A percentile compares a stretch with the other conserved stretches of the same genome.
Evolutionary conservation across 371 early-diverging fungal species (phyloP).

Genomic region (Mortierella sp.): DNA sequence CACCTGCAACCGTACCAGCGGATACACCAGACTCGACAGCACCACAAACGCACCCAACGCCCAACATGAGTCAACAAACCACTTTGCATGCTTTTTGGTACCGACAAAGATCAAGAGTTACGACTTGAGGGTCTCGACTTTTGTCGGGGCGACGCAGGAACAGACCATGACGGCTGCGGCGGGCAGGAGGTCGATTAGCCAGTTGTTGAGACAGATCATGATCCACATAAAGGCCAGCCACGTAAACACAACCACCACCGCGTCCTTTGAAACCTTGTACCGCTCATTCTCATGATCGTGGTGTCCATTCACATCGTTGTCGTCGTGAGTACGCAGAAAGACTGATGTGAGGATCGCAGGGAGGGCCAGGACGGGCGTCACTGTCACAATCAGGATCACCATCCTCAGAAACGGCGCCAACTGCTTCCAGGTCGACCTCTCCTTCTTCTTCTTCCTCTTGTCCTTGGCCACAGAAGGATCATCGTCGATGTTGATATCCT

Average conservation of each 20-base stretch:
- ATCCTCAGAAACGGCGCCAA: slow-evolving; percentile 47
- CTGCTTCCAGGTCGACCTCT: slow-evolving; percentile 23
- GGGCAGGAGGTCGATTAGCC: slow-evolving; percentile 54
- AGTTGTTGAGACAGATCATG: slow-evolving; percentile 45
- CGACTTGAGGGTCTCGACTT: too few relatives aligned
- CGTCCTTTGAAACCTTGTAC: too few relatives aligned
- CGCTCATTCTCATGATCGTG: too few relatives aligned
- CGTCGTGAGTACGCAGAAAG: too few relatives aligned
- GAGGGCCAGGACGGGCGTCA: slow-evolving; percentile 45
- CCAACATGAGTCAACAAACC: slow-evolving; percentile 46
- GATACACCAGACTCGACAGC: slow-evolving; percentile 25
- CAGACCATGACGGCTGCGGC: too few relatives aligned
- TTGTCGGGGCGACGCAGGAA: too few relatives aligned
- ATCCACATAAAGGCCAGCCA: slow-evolving; percentile 57
- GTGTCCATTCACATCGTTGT: too few relatives aligned
- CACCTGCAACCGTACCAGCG: too few relatives aligned
- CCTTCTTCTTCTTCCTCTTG: slow-evolving; percentile 18
- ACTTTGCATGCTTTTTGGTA: slow-evolving; percentile 25
- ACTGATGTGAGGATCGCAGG: too few relatives aligned
- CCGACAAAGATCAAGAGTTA: slow-evolving; percentile 18
- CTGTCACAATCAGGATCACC: slow-evolving; percentile 34
- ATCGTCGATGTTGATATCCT: slow-evolving; percentile 41
- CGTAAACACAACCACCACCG: slow-evolving; percentile 36
- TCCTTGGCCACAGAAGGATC: slow-evolving; percentile 28
- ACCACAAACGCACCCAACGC: slow-evolving; percentile 49